Percentiles rank a stretch among this genome's conserved stretches.
Evolutionary conservation across 352 stramenopile species (phyloP).

Genomic region (Saprolegnia diclina): DNA sequence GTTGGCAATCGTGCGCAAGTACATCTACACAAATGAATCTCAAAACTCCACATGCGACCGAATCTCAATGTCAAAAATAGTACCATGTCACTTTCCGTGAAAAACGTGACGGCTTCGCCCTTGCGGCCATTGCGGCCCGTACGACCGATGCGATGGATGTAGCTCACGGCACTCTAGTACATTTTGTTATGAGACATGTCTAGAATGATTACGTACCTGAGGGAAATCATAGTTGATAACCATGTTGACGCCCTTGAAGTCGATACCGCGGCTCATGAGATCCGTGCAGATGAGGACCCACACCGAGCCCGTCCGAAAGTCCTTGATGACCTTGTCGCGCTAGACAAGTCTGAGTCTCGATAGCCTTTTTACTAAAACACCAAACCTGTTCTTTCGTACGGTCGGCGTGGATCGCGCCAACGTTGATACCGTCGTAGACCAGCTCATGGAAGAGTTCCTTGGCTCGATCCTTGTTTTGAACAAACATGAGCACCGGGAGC

Average conservation of each 20-base stretch:
- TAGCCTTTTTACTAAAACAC: not conserved
- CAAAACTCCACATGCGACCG: constrained; percentile 8
- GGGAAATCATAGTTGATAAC: constrained; percentile 99
- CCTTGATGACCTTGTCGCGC: constrained; percentile 90
- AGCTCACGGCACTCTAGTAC: constrained; percentile 79
- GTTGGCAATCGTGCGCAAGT: constrained; percentile 96
- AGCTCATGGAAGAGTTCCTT: constrained; percentile 97
- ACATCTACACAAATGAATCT: constrained; percentile 31
- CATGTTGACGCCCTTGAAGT: constrained; percentile 99
- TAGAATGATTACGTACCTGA: constrained; percentile 42
- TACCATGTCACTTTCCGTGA: constrained; percentile 94
- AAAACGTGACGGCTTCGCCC: constrained; percentile 95
- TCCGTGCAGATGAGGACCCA: constrained; percentile 99
- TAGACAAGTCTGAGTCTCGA: constrained; percentile 31
- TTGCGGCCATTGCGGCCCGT: constrained; percentile 90
- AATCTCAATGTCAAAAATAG: not conserved
- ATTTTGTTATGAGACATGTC: not conserved
- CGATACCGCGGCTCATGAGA: constrained; percentile 96
- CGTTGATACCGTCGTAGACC: constrained; percentile 96
- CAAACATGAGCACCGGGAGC: constrained; percentile 97
- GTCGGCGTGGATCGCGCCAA: constrained; percentile 97
- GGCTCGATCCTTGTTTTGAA: constrained; percentile 98
- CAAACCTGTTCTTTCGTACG: constrained; percentile 68
- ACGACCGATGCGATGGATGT: constrained; percentile 97
- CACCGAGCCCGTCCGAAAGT: constrained; percentile 94